These are phyloP conservation scores for Ophiocordyceps robertsii DNA, from an alignment of 2,329 filamentous ascomycete species.

Conservation along the genomic window DNA sequence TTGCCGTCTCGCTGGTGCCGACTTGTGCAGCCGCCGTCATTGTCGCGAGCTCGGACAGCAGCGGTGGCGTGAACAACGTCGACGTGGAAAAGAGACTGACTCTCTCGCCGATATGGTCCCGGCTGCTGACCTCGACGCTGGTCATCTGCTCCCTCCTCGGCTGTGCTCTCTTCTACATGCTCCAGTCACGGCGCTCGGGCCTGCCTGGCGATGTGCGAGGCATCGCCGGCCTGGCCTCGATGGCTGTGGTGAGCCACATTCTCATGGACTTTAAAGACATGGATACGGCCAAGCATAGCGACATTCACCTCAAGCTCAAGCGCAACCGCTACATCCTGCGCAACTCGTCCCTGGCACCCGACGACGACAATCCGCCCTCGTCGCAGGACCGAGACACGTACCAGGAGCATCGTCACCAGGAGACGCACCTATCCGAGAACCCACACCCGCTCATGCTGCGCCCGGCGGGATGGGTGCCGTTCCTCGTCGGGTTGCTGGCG, in stretches of 20 bases:
- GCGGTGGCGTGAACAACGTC: slow-evolving; percentile 26
- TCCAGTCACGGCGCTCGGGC: slow-evolving; percentile 50
- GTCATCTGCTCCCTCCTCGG: slow-evolving; percentile 44
- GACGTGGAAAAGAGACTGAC: slow-evolving; percentile 36
- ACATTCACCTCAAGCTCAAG: slow-evolving; percentile 56
- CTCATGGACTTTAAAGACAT: slow-evolving; percentile 61
- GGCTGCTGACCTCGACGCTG: slow-evolving; percentile 43
- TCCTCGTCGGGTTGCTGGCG: slow-evolving; percentile 41
- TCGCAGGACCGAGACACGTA: slow-evolving; percentile 23
- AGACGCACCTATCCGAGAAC: slow-evolving; percentile 39
- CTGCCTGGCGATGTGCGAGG: slow-evolving; percentile 56
- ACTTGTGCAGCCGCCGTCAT: slow-evolving; percentile 53
- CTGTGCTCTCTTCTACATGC: slow-evolving; percentile 42
- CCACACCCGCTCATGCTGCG: slow-evolving; percentile 60
- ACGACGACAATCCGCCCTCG: slow-evolving; percentile 33
- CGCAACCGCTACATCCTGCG: slow-evolving; percentile 53
- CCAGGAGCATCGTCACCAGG: slow-evolving; percentile 22
- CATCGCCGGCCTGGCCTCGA: slow-evolving; percentile 60
- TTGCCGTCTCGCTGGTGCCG: slow-evolving; percentile 56
- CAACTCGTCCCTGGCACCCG: slow-evolving; percentile 57
- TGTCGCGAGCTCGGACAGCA: slow-evolving; percentile 38
- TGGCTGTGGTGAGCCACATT: slow-evolving; percentile 63
- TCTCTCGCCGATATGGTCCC: slow-evolving; percentile 45
- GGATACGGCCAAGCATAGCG: slow-evolving; percentile 50
- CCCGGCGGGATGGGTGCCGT: slow-evolving; percentile 43